phyloP scores from a whole-genome alignment of 176 grass and related monocot genomes.

The Hordeum marinum region DNA sequence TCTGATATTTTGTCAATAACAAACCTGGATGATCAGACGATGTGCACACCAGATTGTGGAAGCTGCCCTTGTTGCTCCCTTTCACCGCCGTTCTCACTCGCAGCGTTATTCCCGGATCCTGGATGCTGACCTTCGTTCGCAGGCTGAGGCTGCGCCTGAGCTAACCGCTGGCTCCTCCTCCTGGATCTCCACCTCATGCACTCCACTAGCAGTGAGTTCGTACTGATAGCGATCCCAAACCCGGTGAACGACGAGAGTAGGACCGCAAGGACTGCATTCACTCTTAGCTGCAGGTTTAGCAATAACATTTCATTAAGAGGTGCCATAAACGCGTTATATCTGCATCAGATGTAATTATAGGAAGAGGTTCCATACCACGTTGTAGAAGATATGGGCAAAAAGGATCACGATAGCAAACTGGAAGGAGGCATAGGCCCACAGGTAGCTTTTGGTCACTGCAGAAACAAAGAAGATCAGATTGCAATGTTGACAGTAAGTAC shows the following conservation, averaged over 20 bases:
- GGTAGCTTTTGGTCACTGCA: slow-evolving; percentile 76
- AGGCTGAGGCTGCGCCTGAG: neutral
- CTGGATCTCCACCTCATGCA: slow-evolving; percentile 76
- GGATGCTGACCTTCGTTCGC: slow-evolving; percentile 8
- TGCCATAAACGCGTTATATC: neutral
- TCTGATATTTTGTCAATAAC: neutral
- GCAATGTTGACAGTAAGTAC: neutral
- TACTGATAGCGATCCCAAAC: slow-evolving; percentile 91
- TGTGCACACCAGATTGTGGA: slow-evolving; percentile 34
- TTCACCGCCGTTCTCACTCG: slow-evolving; percentile 12
- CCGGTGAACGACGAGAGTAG: slow-evolving; percentile 89
- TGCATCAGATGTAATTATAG: neutral
- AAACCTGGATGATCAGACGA: slow-evolving; percentile 40
- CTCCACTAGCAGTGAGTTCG: slow-evolving; percentile 74
- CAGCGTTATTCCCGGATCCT: slow-evolving; percentile 20
- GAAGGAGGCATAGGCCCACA: slow-evolving; percentile 95
- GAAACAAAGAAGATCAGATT: neutral
- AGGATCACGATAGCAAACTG: slow-evolving; percentile 96
- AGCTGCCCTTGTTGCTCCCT: slow-evolving; percentile 42
- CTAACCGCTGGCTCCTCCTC: slow-evolving; percentile 41
- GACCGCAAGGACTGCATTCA: slow-evolving; percentile 68
- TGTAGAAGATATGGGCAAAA: slow-evolving; percentile 96
- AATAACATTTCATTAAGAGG: slow-evolving; percentile 3
- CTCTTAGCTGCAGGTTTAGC: slow-evolving; percentile 53
- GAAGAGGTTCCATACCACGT: slow-evolving; percentile 52